Percentiles rank a stretch among this genome's conserved stretches.
Conservation (phyloP, 2,329 filamentous ascomycete species). For the Sporothrix euskadiensis region DNA sequence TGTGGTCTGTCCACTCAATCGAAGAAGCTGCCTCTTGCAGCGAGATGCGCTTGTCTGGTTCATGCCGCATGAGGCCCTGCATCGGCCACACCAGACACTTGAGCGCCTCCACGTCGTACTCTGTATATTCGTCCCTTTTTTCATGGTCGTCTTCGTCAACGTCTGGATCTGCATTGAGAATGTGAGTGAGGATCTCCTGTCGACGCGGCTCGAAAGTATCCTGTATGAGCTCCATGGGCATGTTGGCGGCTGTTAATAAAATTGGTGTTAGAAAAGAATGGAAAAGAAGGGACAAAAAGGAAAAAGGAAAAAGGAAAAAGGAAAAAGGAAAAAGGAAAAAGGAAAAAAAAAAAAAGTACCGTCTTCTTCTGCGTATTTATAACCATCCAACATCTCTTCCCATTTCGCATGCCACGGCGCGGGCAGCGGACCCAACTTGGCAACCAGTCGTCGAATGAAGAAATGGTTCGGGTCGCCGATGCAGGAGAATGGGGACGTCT, state of each 20-base stretch:
- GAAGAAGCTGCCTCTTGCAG: constrained; percentile 16
- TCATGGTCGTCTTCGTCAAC: neutral
- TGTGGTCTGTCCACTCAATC: constrained; percentile 6
- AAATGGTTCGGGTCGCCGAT: no score
- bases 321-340: no score
- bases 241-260: no score
- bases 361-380: no score
- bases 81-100: constrained; percentile 14
- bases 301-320: no score
- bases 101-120: constrained; percentile 17
- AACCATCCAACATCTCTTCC: no score
- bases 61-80: constrained; percentile 7
- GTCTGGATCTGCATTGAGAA: neutral
- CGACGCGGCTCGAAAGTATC: constrained; percentile 16
- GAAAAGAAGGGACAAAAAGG: no score
- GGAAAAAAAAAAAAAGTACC: neutral
- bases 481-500: no score
- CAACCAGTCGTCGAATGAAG: no score
- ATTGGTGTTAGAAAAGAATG: no score
- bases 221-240: constrained; percentile 3
- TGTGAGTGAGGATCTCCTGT: neutral
- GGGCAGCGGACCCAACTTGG: no score
- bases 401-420: no score
- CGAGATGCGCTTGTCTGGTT: constrained; percentile 14
- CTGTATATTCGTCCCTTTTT: constrained; percentile 5